phyloP scores from a whole-genome alignment of 352 stramenopile genomes.

The Phytopythium helicoides region DNA sequence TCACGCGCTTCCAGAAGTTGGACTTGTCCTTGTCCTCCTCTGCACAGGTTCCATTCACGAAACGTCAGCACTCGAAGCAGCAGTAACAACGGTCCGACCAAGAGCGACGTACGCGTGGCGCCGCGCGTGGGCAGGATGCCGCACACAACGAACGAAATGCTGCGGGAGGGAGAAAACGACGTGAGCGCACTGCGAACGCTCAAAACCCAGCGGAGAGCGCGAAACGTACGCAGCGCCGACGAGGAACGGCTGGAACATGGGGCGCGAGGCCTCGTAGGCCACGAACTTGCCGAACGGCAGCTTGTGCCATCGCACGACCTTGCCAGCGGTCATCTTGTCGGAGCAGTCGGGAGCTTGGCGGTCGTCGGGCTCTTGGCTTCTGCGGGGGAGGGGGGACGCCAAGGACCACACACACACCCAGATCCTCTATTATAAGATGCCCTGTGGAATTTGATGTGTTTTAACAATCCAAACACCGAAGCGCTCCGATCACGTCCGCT shows the following conservation, averaged over 20 bases:
- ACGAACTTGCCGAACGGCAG: constrained; percentile 77
- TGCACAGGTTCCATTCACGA: constrained; percentile 10
- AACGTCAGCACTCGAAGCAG: constrained; percentile 1
- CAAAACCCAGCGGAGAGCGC: not conserved
- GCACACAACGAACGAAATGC: constrained; percentile 77
- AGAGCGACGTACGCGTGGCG: constrained; percentile 46
- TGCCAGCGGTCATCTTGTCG: constrained; percentile 52
- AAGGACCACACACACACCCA: no score
- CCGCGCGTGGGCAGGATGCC: constrained; percentile 76
- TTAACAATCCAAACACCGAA: no score
- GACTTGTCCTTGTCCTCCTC: constrained; percentile 83
- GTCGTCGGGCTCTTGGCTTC: constrained; percentile 2
- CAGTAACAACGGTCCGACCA: no score
- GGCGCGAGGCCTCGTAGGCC: constrained; percentile 68
- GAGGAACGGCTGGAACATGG: constrained; percentile 85
- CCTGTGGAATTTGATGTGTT: no score
- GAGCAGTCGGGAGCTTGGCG: not conserved
- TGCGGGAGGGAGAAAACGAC: constrained; percentile 14
- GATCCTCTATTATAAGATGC: no score
- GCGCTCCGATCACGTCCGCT: no score
- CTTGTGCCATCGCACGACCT: constrained; percentile 84
- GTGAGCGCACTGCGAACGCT: no score
- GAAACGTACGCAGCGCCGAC: constrained; percentile 62
- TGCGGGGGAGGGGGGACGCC: not conserved
- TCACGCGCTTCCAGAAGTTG: constrained; percentile 85